Evolutionary conservation across 805 yeast genomes (phyloP).

Genomic region (Wickerhamomyces hampshirensis): DNA sequence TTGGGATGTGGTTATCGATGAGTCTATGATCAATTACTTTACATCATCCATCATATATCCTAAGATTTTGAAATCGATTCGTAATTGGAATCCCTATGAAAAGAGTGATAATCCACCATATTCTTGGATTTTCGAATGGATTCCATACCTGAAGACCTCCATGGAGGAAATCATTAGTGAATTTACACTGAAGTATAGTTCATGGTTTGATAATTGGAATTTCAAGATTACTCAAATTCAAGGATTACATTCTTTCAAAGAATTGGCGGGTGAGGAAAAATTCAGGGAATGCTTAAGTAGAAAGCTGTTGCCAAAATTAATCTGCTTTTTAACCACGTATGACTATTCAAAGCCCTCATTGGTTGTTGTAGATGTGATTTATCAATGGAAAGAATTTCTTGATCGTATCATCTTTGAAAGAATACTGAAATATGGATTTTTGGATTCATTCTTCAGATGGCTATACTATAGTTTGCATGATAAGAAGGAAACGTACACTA

Average conservation of each 20-base stretch:
- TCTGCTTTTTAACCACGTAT: slow-evolving; percentile 3
- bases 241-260: slow-evolving; percentile 29
- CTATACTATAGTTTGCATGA: slow-evolving; percentile 8
- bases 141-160: slow-evolving; percentile 24
- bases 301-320: slow-evolving; percentile 21
- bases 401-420: slow-evolving; percentile 12
- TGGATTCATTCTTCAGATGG: slow-evolving; percentile 26
- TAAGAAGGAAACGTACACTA: background rate
- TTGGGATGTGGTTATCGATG: slow-evolving; percentile 36
- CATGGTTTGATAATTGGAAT: slow-evolving; percentile 19
- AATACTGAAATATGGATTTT: slow-evolving; percentile 30
- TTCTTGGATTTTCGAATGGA: slow-evolving; percentile 36
- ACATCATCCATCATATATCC: slow-evolving; percentile 32
- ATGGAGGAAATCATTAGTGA: slow-evolving; percentile 16
- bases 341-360: no score
- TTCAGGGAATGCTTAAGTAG: slow-evolving; percentile 16
- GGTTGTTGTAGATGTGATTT: no score
- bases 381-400: slow-evolving; percentile 23
- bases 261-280: slow-evolving; percentile 26
- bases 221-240: slow-evolving; percentile 3
- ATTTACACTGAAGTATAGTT: slow-evolving; percentile 21
- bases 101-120: slow-evolving; percentile 14
- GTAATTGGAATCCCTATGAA: slow-evolving; percentile 29
- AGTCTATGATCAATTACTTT: slow-evolving; percentile 25
- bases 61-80: slow-evolving; percentile 29